Evolutionary conservation across 805 yeast species (phyloP).

Genomic region (Debaryomyces hansenii): DNA sequence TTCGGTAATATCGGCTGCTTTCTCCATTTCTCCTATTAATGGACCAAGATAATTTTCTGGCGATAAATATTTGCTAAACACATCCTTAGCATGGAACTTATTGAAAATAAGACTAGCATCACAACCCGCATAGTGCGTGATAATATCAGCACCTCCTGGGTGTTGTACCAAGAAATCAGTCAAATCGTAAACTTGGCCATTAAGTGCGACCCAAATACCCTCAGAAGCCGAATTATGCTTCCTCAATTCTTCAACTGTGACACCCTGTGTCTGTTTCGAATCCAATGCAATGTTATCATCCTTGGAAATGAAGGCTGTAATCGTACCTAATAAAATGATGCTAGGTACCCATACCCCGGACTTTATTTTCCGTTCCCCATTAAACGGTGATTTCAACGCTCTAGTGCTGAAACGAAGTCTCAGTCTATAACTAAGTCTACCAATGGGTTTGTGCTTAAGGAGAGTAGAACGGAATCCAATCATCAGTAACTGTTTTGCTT

Average conservation of each 20-base stretch:
- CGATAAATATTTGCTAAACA: constrained; percentile 17
- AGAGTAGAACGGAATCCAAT: neutral
- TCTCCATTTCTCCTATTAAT: constrained; percentile 19
- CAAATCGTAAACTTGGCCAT: constrained; percentile 33
- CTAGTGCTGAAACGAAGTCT: neutral
- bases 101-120: constrained; percentile 48
- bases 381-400: neutral
- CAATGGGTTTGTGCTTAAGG: neutral
- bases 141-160: constrained; percentile 51
- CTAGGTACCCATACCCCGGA: neutral
- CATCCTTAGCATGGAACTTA: constrained; percentile 37
- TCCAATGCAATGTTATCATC: neutral
- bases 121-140: constrained; percentile 53
- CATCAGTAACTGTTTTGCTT: neutral
- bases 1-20: constrained; percentile 15
- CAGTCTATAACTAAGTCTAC: neutral
- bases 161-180: constrained; percentile 36
- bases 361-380: neutral
- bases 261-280: neutral
- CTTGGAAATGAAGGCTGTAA: neutral
- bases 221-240: constrained; percentile 6
- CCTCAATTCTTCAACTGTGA: constrained; percentile 6
- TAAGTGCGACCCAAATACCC: constrained; percentile 28
- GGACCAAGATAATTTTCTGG: constrained; percentile 20
- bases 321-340: neutral